Percentiles rank a stretch among this genome's conserved stretches.
Evolutionary conservation across 2,329 filamentous ascomycete species (phyloP).

Genomic region (Torrubiella hemipterigena): DNA sequence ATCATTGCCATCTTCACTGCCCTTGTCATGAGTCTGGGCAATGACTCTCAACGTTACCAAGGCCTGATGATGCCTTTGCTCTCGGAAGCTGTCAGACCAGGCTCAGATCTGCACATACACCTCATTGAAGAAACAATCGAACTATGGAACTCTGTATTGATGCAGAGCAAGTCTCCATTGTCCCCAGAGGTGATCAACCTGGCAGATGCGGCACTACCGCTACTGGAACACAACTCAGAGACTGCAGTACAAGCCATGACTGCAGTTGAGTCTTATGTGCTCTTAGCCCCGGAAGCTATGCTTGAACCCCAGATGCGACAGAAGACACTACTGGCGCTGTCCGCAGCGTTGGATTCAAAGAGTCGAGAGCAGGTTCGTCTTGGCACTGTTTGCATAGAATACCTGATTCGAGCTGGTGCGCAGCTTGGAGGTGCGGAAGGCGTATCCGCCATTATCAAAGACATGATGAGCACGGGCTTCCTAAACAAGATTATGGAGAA

Average conservation of each 20-base stretch:
- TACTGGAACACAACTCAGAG: conserved; percentile 55
- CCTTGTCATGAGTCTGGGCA: conserved; percentile 75
- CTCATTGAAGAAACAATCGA: conserved; percentile 87
- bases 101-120: conserved; percentile 65
- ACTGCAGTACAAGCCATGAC: conserved; percentile 49
- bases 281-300: conserved; percentile 57
- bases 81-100: conserved; percentile 63
- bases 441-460: conserved; percentile 49
- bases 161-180: conserved; percentile 50
- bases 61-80: conserved; percentile 72
- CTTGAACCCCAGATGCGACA: conserved; percentile 43
- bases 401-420: conserved; percentile 51
- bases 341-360: conserved; percentile 34
- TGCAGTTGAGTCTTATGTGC: conserved; percentile 58
- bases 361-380: conserved; percentile 47
- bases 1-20: conserved; percentile 78
- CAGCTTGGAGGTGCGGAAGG: conserved; percentile 49
- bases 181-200: conserved; percentile 51
- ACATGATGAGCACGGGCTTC: conserved; percentile 52
- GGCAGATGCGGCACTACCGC: conserved; percentile 48
- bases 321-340: conserved; percentile 36
- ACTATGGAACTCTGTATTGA: conserved; percentile 68
- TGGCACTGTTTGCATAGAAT: conserved; percentile 50
- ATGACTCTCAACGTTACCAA: conserved; percentile 68
- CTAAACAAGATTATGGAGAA: conserved; percentile 51